Conservation (phyloP, 2,329 filamentous ascomycete genomes). For the Balansia obtecta region DNA sequence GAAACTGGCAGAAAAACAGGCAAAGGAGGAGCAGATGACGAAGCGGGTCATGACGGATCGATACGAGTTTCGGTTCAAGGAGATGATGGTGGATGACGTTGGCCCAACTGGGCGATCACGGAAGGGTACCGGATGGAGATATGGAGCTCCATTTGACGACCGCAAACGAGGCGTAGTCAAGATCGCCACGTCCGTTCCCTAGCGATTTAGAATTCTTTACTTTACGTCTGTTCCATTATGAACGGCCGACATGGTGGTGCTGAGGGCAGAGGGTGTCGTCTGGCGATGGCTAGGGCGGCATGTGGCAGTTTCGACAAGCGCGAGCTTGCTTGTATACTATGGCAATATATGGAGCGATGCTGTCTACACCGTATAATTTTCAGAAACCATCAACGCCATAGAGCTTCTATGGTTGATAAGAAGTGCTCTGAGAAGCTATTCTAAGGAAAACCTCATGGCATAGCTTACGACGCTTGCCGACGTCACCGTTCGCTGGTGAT, state of each 20-base stretch:
- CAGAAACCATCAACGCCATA: neutral
- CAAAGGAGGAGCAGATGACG: conserved; percentile 27
- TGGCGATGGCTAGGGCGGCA: neutral
- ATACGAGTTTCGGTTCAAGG: conserved; percentile 51
- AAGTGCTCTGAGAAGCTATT: neutral
- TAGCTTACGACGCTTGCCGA: neutral
- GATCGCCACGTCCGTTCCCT: conserved; percentile 52
- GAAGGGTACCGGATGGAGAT: conserved; percentile 46
- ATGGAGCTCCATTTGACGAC: conserved; percentile 51
- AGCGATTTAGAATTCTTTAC: neutral
- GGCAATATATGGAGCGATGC: neutral
- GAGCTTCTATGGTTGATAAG: neutral
- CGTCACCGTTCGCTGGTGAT: neutral
- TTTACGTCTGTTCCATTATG: neutral
- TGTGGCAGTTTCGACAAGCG: neutral
- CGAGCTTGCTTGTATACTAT: conserved; percentile 1
- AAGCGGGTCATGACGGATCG: conserved; percentile 36
- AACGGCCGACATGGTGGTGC: no score
- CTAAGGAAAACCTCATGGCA: neutral
- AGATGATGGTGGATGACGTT: conserved; percentile 43
- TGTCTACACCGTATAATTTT: neutral
- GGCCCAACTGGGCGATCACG: conserved; percentile 40
- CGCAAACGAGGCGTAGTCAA: conserved; percentile 52
- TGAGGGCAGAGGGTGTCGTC: no score
- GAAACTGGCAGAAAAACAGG: conserved; percentile 18